phyloP scores from a whole-genome alignment of 805 yeast species.

The Kockiozyma suomiensis region DNA sequence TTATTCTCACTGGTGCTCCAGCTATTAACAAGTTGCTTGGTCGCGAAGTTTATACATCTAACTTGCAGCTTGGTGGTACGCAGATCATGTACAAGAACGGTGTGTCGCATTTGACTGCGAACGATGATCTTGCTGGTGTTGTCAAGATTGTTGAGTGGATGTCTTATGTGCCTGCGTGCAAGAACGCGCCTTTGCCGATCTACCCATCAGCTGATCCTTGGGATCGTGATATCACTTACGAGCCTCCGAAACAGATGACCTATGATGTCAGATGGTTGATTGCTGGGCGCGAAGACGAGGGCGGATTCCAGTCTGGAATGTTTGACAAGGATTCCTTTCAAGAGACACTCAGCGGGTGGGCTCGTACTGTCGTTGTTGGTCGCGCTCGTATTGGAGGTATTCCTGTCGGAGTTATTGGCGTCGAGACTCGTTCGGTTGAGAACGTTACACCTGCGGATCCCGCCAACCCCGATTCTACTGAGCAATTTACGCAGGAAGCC shows the following conservation, averaged over 20 bases:
- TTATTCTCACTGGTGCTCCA: constrained; percentile 98
- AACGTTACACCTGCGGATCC: constrained; percentile 97
- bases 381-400: constrained; percentile 99
- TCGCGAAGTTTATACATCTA: constrained; percentile 94
- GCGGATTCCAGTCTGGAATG: constrained; percentile 74
- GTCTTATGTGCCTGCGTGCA: constrained; percentile 88
- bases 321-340: constrained; percentile 93
- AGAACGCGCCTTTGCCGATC: constrained; percentile 88
- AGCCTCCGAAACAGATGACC: constrained; percentile 69
- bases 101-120: constrained; percentile 97
- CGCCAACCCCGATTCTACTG: constrained; percentile 94
- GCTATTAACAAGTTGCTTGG: constrained; percentile 97
- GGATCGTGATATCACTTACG: constrained; percentile 89
- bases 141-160: constrained; percentile 94
- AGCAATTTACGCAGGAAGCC: constrained; percentile 85
- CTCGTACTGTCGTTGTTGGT: constrained; percentile 97
- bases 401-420: constrained; percentile 97
- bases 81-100: constrained; percentile 98
- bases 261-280: constrained; percentile 96
- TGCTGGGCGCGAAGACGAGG: constrained; percentile 72
- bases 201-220: constrained; percentile 76
- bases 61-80: constrained; percentile 98
- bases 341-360: constrained; percentile 98
- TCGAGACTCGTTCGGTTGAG: constrained; percentile 88
- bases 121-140: constrained; percentile 95